Conservation (phyloP, 768 basidiomycete genomes). For the Pisolithus albus region DNA sequence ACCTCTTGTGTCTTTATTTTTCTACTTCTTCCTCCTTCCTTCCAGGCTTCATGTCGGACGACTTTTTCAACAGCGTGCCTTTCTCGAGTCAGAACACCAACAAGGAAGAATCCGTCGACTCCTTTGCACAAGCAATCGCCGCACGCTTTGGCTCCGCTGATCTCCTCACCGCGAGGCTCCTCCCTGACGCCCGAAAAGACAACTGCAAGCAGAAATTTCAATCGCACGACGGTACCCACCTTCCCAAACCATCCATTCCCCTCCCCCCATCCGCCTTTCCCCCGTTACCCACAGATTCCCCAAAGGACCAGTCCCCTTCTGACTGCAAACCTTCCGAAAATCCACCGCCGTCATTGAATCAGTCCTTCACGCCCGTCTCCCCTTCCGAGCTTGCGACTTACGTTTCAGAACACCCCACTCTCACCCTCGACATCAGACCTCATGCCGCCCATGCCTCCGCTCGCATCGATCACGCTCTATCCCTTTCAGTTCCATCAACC, state of each 20-base stretch:
- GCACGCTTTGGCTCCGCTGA: conserved; percentile 36
- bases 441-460: conserved; percentile 65
- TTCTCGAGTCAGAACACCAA: conserved; percentile 12
- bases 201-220: conserved; percentile 9
- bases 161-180: conserved; percentile 33
- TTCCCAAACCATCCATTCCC: conserved; percentile 20
- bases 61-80: conserved; percentile 38
- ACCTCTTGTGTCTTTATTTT: neutral
- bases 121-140: conserved; percentile 52
- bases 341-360: conserved; percentile 13
- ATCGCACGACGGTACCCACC: conserved; percentile 2
- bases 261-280: conserved; percentile 26
- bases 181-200: conserved; percentile 11
- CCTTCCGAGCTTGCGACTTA: conserved; percentile 26
- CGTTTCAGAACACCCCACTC: conserved; percentile 33
- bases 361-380: conserved; percentile 16
- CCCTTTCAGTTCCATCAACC: conserved; percentile 89
- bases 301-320: neutral
- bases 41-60: conserved; percentile 21
- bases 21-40: neutral
- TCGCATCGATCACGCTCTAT: conserved; percentile 64
- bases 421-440: conserved; percentile 86
- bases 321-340: neutral
- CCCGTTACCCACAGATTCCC: neutral
- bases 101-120: conserved; percentile 25